These are phyloP conservation scores for Penicillium sp. DNA, from an alignment of 2,329 filamentous ascomycete genomes.

Conservation along the genomic window DNA sequence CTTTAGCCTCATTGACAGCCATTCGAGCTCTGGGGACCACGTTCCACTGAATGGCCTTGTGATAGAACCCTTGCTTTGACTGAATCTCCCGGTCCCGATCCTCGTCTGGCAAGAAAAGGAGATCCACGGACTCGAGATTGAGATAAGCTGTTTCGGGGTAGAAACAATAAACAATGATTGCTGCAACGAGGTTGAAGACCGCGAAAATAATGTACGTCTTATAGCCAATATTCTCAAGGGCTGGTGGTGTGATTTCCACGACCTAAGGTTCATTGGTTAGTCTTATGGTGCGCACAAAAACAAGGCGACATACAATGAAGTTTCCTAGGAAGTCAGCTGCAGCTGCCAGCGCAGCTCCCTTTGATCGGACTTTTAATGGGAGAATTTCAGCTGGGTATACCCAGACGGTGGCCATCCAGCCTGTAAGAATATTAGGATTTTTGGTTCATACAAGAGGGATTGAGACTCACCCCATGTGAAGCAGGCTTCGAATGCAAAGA, in stretches of 20 bases:
- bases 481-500: conserved; percentile 26
- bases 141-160: conserved; percentile 40
- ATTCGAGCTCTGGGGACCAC: conserved; percentile 11
- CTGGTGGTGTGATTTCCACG: conserved; percentile 63
- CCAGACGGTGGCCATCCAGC: conserved; percentile 24
- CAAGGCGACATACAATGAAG: conserved; percentile 17
- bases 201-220: conserved; percentile 68
- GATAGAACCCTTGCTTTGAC: conserved; percentile 8
- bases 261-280: conserved; percentile 26
- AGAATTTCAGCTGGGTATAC: conserved; percentile 24
- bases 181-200: conserved; percentile 54
- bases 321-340: conserved; percentile 33
- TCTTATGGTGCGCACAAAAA: neutral
- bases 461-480: conserved; percentile 20
- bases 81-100: conserved; percentile 9
- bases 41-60: conserved; percentile 11
- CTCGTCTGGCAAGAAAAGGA: conserved; percentile 30
- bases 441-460: neutral
- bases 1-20: conserved; percentile 14
- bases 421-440: neutral
- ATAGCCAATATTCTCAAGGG: conserved; percentile 58
- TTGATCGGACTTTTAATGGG: conserved; percentile 24
- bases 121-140: conserved; percentile 43
- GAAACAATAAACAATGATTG: conserved; percentile 32
- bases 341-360: conserved; percentile 32